Evolutionary conservation across 2,329 filamentous ascomycete genomes (phyloP), one percentile per base, ranked within the genome.

Genomic region (Microthyrium microscopicum): DNA sequence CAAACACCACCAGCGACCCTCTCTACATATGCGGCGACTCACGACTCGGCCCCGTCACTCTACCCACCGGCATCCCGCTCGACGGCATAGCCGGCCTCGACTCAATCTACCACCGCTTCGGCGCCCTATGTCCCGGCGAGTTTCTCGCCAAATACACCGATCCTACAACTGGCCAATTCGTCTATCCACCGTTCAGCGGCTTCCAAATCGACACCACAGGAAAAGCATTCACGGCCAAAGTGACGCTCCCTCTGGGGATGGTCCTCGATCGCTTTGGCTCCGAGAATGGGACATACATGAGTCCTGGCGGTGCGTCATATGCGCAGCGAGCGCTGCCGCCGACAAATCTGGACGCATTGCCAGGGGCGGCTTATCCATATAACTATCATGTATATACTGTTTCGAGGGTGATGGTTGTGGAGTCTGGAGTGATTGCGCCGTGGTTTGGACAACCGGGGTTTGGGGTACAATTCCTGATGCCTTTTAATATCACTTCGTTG

Each of bases 381-480:
- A 64, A 62, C 37, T 67, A 68, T 41, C 54, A 61, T 33, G 50
- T 66, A 0, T 68, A 66, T 44, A 42, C 53, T 15, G 62, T 67
- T 4, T 41, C 47, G 5, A 52, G 50, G 40, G 41, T 49, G 1
- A 50, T 68, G 3, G 42, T 44, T 3, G 60, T 63, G 0, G 35
- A 52, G 0, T 46, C 56, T 6, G 64, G 63, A 0, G 61, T 62
- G 0, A 62, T 66, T 39, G 55, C 57, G 2, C 52, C 57, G 6
- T 66, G 57, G 60, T 68, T 66, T 37, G 60, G 60, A 6, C 62
- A 67, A 48, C 60, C 60, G 0, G 64, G 64, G 0, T 50, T 62
- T 24, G 62, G 62, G 22, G 44, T 59, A 27, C 51, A 58, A 31
- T 54, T 41, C 24, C n/a, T 29, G 22, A 28, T 41, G 36, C 33